Percentiles rank a stretch among this genome's conserved stretches.
Evolutionary conservation across 495 filamentous ascomycete genomes (phyloP).

Genomic region (Talaromyces trachyspermus): DNA sequence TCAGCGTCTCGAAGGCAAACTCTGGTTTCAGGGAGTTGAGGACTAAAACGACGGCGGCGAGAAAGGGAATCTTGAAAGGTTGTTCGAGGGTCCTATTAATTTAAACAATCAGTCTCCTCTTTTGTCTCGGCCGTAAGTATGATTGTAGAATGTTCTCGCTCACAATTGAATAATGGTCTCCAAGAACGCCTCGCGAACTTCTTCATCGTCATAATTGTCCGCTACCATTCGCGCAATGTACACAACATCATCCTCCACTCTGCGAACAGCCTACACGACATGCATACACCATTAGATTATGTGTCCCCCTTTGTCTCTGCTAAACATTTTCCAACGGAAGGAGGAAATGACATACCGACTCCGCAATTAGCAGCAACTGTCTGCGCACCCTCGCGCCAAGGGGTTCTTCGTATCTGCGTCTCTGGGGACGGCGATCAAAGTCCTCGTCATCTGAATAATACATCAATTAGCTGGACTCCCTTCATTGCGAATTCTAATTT

Average conservation of each 20-base stretch:
- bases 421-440: slow-evolving; percentile 61
- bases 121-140: too few relatives aligned
- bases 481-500: not conserved
- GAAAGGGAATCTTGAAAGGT: slow-evolving; percentile 91
- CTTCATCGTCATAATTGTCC: slow-evolving; percentile 76
- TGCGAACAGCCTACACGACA: slow-evolving; percentile 51
- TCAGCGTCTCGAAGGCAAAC: slow-evolving; percentile 59
- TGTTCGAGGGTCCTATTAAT: slow-evolving; percentile 63
- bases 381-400: slow-evolving; percentile 67
- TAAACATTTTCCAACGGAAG: slow-evolving; percentile 5
- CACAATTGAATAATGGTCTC: slow-evolving; percentile 69
- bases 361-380: slow-evolving; percentile 74
- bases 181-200: slow-evolving; percentile 59
- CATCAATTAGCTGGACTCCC: not conserved
- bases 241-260: slow-evolving; percentile 72
- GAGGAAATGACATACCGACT: slow-evolving; percentile 50
- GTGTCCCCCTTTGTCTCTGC: slow-evolving; percentile 6
- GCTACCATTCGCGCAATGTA: slow-evolving; percentile 68
- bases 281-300: not conserved
- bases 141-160: too few relatives aligned
- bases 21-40: slow-evolving; percentile 68
- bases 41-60: slow-evolving; percentile 71
- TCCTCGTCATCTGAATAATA: slow-evolving; percentile 62
- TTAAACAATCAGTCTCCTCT: slow-evolving; percentile 10
- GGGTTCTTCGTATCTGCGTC: slow-evolving; percentile 75